Percentiles rank a stretch among this genome's conserved stretches.
Conservation (phyloP, 306 rosid genomes). For the Senna siamea region DNA sequence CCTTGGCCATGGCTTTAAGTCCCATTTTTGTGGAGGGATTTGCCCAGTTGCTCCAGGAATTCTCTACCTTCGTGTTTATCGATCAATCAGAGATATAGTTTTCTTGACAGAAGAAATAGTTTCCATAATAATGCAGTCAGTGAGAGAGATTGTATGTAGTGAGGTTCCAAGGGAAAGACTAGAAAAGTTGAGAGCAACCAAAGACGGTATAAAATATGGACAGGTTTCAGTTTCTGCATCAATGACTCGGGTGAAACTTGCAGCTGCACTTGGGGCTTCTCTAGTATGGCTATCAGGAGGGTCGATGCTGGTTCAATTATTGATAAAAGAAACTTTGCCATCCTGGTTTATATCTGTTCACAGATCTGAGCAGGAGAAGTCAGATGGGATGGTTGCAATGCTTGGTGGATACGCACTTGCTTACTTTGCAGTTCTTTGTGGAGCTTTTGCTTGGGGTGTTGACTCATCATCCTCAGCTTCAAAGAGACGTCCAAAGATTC, state of each 20-base stretch:
- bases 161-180: slow-evolving; percentile 53
- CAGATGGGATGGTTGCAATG: slow-evolving; percentile 76
- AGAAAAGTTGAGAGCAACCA: slow-evolving; percentile 55
- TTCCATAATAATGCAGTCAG: slow-evolving; percentile 77
- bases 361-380: slow-evolving; percentile 56
- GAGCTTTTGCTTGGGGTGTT: slow-evolving; percentile 88
- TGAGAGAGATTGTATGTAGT: slow-evolving; percentile 67
- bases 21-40: slow-evolving; percentile 78
- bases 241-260: slow-evolving; percentile 80
- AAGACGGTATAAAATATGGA: slow-evolving; percentile 57
- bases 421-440: slow-evolving; percentile 75
- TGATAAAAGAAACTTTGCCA: slow-evolving; percentile 84
- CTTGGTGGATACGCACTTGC: slow-evolving; percentile 94
- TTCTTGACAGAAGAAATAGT: slow-evolving; percentile 80
- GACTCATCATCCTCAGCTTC: slow-evolving; percentile 76
- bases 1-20: slow-evolving; percentile 93
- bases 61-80: slow-evolving; percentile 74
- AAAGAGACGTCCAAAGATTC: slow-evolving; percentile 72
- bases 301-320: slow-evolving; percentile 67
- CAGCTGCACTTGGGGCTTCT: slow-evolving; percentile 88
- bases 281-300: slow-evolving; percentile 90
- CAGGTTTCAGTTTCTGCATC: slow-evolving; percentile 81
- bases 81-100: slow-evolving; percentile 73
- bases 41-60: slow-evolving; percentile 92
- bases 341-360: slow-evolving; percentile 89